Conservation (phyloP, 345 rosid species). For the Eucalyptus caleyi region DNA sequence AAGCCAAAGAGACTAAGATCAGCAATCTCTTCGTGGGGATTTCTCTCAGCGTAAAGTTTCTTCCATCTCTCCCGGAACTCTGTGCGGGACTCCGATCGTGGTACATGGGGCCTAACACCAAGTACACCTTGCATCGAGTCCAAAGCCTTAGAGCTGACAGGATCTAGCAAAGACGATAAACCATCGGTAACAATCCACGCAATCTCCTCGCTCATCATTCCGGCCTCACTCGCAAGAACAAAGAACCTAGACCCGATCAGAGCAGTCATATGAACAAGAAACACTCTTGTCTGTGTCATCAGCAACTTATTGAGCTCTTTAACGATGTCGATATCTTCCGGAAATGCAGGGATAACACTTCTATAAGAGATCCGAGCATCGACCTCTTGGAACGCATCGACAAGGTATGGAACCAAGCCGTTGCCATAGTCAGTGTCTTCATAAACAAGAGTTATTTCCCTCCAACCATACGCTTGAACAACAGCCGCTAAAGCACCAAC, state of each 20-base stretch:
- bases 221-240: background rate
- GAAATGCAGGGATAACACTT: slow-evolving; percentile 2
- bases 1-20: background rate
- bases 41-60: background rate
- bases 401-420: slow-evolving; percentile 11
- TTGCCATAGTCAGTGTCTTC: slow-evolving; percentile 22
- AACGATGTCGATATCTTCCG: slow-evolving; percentile 1
- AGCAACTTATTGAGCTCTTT: slow-evolving; percentile 12
- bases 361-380: slow-evolving; percentile 1
- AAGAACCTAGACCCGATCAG: slow-evolving; percentile 14
- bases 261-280: slow-evolving; percentile 21
- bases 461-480: slow-evolving; percentile 18
- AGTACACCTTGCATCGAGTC: slow-evolving; percentile 1
- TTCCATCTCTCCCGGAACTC: background rate
- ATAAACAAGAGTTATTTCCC: slow-evolving; percentile 12
- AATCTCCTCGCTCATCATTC: slow-evolving; percentile 20
- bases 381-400: slow-evolving; percentile 6
- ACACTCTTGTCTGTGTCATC: slow-evolving; percentile 17
- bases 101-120: background rate
- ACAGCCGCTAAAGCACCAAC: slow-evolving; percentile 9
- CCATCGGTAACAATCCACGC: slow-evolving; percentile 30
- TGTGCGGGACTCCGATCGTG: background rate
- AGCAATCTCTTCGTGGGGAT: background rate
- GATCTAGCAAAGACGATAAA: background rate
- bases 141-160: background rate